These are phyloP conservation scores for Kodamaea lidongshanica DNA, from an alignment of 805 yeast genomes.

Conservation along the genomic window DNA sequence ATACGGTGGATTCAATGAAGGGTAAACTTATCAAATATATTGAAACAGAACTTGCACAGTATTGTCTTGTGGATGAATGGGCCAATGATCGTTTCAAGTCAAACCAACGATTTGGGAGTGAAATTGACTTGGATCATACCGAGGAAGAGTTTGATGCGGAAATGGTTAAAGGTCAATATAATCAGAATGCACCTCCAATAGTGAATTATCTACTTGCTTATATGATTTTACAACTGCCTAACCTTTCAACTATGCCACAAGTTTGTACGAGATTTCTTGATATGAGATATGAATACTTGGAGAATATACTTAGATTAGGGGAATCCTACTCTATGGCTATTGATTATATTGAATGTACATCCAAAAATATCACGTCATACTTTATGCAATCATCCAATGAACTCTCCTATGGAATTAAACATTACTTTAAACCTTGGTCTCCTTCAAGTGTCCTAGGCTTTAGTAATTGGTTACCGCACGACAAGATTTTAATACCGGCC, in stretches of 20 bases:
- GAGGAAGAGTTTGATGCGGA: slow-evolving; percentile 8
- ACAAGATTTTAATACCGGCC: slow-evolving; percentile 12
- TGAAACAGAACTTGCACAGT: slow-evolving; percentile 6
- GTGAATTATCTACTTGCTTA: slow-evolving; percentile 27
- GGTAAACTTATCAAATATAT: slow-evolving; percentile 15
- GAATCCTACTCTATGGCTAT: slow-evolving; percentile 15
- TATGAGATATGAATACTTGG: slow-evolving; percentile 19
- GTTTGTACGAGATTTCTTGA: slow-evolving; percentile 19
- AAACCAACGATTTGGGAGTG: slow-evolving; percentile 12
- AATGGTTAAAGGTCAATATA: slow-evolving; percentile 5
- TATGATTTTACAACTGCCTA: slow-evolving; percentile 18
- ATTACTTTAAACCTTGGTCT: slow-evolving; percentile 20
- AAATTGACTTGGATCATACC: slow-evolving; percentile 8
- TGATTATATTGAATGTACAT: slow-evolving; percentile 31
- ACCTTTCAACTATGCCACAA: slow-evolving; percentile 13
- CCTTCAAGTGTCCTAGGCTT: slow-evolving; percentile 25
- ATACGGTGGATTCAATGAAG: slow-evolving; percentile 20
- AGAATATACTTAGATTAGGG: slow-evolving; percentile 20
- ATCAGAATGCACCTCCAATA: slow-evolving; percentile 7
- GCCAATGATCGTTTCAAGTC: slow-evolving; percentile 15
- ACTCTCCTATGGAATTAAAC: slow-evolving; percentile 11
- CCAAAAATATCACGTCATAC: slow-evolving; percentile 18
- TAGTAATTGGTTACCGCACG: slow-evolving; percentile 27
- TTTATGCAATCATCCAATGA: slow-evolving; percentile 15
- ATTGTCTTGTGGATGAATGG: too few species aligned